phyloP scores from a whole-genome alignment of 2,329 filamentous ascomycete species.

The Exophiala sideris region DNA sequence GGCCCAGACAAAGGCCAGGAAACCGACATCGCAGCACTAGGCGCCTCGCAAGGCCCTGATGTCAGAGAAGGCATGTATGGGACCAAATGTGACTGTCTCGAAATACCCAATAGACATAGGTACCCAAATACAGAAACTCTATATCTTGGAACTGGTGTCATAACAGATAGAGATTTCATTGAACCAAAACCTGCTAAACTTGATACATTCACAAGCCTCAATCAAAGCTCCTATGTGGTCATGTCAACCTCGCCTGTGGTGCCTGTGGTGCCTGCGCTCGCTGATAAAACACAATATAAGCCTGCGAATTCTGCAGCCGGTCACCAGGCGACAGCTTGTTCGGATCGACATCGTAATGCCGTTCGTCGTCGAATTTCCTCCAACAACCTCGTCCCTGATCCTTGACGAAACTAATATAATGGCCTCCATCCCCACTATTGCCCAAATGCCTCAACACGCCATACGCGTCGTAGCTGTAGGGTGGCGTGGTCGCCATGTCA shows the following conservation, averaged over 20 bases:
- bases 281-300: constrained; percentile 65
- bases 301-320: constrained; percentile 59
- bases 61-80: too few species aligned
- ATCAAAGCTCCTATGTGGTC: too few species aligned
- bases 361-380: constrained; percentile 60
- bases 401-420: constrained; percentile 72
- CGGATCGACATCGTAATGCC: constrained; percentile 56
- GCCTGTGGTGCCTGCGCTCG: constrained; percentile 37
- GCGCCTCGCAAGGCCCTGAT: too few species aligned
- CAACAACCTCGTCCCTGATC: constrained; percentile 57
- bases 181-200: too few species aligned
- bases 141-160: too few species aligned
- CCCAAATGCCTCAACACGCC: constrained; percentile 78
- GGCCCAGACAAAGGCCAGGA: too few species aligned
- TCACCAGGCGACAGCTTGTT: constrained; percentile 47
- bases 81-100: too few species aligned
- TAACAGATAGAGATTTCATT: too few species aligned
- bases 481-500: constrained; percentile 40
- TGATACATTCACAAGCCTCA: too few species aligned
- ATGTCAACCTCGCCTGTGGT: constrained; percentile 1
- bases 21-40: too few species aligned
- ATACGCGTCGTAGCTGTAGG: constrained; percentile 80
- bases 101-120: too few species aligned
- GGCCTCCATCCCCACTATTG: constrained; percentile 64
- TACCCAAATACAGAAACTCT: too few species aligned